Conservation (phyloP, 164 flowering plant species). For the Warburgia ugandensis region DNA sequence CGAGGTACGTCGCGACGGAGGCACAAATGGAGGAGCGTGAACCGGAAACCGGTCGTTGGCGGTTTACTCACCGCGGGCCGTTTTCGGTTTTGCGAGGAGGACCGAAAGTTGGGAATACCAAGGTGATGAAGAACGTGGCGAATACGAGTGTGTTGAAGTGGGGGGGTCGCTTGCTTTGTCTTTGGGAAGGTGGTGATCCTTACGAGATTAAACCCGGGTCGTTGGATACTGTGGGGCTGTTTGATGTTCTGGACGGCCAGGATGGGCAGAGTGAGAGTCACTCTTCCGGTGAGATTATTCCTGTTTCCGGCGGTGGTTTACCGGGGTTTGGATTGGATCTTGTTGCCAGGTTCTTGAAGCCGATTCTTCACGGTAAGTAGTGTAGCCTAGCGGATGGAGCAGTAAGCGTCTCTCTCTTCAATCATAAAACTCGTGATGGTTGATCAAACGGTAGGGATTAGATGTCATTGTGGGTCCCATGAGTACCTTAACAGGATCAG, state of each 20-base stretch:
- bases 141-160: constrained; percentile 82
- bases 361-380: constrained; percentile 62
- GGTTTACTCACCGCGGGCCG: constrained; percentile 84
- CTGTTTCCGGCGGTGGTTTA: neutral
- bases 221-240: constrained; percentile 64
- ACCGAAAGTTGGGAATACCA: constrained; percentile 58
- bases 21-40: constrained; percentile 77
- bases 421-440: too few species aligned
- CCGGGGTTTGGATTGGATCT: constrained; percentile 28
- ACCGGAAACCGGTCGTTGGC: constrained; percentile 57
- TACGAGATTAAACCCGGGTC: constrained; percentile 59
- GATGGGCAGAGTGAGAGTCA: constrained; percentile 7
- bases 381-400: too few species aligned
- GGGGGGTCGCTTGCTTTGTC: constrained; percentile 68
- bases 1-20: constrained; percentile 73
- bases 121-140: constrained; percentile 97
- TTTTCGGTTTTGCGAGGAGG: constrained; percentile 85
- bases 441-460: too few species aligned
- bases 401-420: too few species aligned
- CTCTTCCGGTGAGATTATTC: constrained; percentile 1
- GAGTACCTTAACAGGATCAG: too few species aligned
- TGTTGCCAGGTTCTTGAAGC: constrained; percentile 65
- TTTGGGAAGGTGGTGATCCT: constrained; percentile 96
- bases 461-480: too few species aligned
- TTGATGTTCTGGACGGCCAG: constrained; percentile 27